Evolutionary conservation across 441 rosid genomes (phyloP).

Genomic region (Isatis lusitanica): DNA sequence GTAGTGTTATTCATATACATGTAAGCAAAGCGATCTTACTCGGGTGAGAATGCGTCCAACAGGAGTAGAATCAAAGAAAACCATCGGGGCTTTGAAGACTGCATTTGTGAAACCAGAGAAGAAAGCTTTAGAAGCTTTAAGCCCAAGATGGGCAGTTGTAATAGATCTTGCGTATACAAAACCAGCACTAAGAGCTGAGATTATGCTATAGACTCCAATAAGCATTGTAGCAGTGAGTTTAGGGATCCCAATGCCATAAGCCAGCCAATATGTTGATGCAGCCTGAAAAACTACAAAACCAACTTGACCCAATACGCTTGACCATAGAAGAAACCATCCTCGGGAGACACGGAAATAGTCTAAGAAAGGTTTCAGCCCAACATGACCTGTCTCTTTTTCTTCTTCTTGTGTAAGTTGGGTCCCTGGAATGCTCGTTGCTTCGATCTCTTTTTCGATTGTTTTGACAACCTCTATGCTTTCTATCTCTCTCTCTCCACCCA

Average conservation of each 20-base stretch:
- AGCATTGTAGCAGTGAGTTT: constrained; percentile 43
- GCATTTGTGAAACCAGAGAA: constrained; percentile 71
- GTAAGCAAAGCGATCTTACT: constrained; percentile 45
- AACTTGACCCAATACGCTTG: constrained; percentile 41
- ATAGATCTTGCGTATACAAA: constrained; percentile 57
- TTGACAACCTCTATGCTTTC: constrained; percentile 12
- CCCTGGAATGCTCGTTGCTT: constrained; percentile 39
- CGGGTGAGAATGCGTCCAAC: constrained; percentile 84
- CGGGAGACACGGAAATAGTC: constrained; percentile 65
- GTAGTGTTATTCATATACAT: constrained; percentile 1
- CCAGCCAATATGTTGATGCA: constrained; percentile 87
- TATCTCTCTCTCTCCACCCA: constrained; percentile 15
- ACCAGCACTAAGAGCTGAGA: constrained; percentile 59
- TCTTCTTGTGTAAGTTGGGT: constrained; percentile 80
- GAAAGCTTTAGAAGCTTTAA: constrained; percentile 76
- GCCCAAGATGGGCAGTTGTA: constrained; percentile 57
- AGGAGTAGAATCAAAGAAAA: constrained; percentile 87
- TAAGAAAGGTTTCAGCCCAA: constrained; percentile 68
- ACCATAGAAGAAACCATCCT: constrained; percentile 45
- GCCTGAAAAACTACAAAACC: constrained; percentile 70
- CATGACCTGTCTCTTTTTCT: constrained; percentile 67
- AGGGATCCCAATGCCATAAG: constrained; percentile 68
- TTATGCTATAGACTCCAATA: constrained; percentile 68
- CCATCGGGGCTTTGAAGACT: constrained; percentile 80
- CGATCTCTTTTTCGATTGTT: constrained; percentile 43